A percentile compares a stretch with the other conserved stretches of the same genome.
phyloP scores from a whole-genome alignment of 371 early-diverging fungal species.

The Choanephora cucurbitarum region DNA sequence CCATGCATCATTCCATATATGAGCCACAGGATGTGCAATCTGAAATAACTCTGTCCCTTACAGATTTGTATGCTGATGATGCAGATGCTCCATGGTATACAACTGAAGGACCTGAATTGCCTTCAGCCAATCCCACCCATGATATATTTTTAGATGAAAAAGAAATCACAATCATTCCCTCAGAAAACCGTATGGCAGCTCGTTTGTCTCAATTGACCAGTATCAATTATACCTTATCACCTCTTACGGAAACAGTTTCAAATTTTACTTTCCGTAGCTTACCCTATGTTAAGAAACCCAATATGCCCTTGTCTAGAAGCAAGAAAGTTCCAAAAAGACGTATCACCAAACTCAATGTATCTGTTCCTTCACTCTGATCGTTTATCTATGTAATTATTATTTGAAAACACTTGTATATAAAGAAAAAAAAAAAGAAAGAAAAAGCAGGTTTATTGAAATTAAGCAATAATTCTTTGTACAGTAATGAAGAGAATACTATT shows the following conservation, averaged over 20 bases:
- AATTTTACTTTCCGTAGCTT: slow-evolving; percentile 78
- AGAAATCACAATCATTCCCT: slow-evolving; percentile 41
- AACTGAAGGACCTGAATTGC: slow-evolving; percentile 24
- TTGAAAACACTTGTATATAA: slow-evolving; percentile 6
- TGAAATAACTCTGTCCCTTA: slow-evolving; percentile 13
- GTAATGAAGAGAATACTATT: background rate
- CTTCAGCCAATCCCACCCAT: slow-evolving; percentile 5
- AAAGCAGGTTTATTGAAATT: background rate
- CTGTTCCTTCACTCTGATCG: slow-evolving; percentile 1
- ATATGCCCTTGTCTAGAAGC: slow-evolving; percentile 16
- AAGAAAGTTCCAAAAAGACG: slow-evolving; percentile 49
- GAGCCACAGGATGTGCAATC: slow-evolving; percentile 15
- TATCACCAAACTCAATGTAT: slow-evolving; percentile 30
- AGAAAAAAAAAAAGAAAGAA: slow-evolving; percentile 6
- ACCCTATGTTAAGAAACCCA: slow-evolving; percentile 37
- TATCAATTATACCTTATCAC: slow-evolving; percentile 84
- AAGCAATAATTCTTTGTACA: background rate
- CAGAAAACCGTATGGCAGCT: slow-evolving; percentile 76
- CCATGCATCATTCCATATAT: slow-evolving; percentile 4
- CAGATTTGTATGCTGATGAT: slow-evolving; percentile 27
- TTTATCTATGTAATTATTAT: slow-evolving; percentile 17
- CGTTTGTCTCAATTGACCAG: slow-evolving; percentile 80
- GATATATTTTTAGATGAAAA: slow-evolving; percentile 14
- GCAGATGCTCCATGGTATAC: slow-evolving; percentile 48
- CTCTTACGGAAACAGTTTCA: slow-evolving; percentile 72